phyloP scores from a whole-genome alignment of 2,329 filamentous ascomycete species.

The Corniculantispora saksenae region DNA sequence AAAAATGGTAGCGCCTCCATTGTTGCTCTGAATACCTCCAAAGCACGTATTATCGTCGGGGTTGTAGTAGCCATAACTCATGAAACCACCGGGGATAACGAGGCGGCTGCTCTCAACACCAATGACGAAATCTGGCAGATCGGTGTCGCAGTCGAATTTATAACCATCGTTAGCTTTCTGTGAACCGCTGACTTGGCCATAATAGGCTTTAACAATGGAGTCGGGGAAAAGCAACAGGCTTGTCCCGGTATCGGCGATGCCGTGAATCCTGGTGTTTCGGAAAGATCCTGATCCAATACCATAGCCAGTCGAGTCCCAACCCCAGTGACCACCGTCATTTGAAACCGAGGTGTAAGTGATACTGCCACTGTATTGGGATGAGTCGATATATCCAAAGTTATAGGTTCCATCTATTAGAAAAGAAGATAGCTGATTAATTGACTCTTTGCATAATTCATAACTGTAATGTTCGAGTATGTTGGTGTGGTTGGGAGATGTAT shows the following conservation, averaged over 20 bases:
- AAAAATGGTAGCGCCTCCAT: slow-evolving; percentile 53
- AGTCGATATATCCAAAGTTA: slow-evolving; percentile 53
- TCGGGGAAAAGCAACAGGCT: slow-evolving; percentile 64
- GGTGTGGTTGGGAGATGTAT: too few relatives aligned
- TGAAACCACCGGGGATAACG: slow-evolving; percentile 53
- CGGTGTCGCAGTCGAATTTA: slow-evolving; percentile 45
- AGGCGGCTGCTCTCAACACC: slow-evolving; percentile 59
- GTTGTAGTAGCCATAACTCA: slow-evolving; percentile 59
- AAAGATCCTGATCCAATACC: slow-evolving; percentile 13
- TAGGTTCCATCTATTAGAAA: slow-evolving; percentile 36
- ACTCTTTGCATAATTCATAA: slow-evolving; percentile 18
- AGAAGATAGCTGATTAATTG: too few relatives aligned
- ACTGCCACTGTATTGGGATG: slow-evolving; percentile 54
- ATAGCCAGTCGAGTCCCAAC: slow-evolving; percentile 60
- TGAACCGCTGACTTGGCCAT: slow-evolving; percentile 55
- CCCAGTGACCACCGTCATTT: slow-evolving; percentile 42
- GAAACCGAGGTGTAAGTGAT: slow-evolving; percentile 60
- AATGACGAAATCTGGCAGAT: slow-evolving; percentile 51
- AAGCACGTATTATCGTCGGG: slow-evolving; percentile 58
- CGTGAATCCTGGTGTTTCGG: slow-evolving; percentile 26
- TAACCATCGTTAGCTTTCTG: slow-evolving; percentile 31
- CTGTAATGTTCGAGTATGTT: too few relatives aligned
- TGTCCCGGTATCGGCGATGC: slow-evolving; percentile 61
- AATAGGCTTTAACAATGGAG: slow-evolving; percentile 49
- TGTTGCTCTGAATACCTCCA: slow-evolving; percentile 65